Percentiles rank a stretch among this genome's conserved stretches.
These are phyloP conservation scores for Tricladium varicosporioides DNA, from an alignment of 2,329 filamentous ascomycete species.

Conservation along the genomic window DNA sequence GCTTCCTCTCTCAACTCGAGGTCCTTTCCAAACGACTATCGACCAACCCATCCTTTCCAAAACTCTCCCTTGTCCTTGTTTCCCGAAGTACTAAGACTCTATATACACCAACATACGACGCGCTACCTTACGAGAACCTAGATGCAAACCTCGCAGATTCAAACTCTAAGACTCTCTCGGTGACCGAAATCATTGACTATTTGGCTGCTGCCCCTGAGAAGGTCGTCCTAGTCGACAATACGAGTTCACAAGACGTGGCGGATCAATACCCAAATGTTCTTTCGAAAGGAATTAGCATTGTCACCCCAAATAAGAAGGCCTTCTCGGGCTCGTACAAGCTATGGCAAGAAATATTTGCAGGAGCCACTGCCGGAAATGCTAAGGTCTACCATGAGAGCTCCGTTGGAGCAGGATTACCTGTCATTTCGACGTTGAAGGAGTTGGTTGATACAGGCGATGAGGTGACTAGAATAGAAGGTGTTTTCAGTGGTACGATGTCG, in stretches of 20 bases:
- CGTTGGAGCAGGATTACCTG: constrained; percentile 87
- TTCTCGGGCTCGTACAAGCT: constrained; percentile 80
- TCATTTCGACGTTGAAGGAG: constrained; percentile 91
- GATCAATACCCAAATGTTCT: constrained; percentile 80
- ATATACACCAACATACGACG: constrained; percentile 69
- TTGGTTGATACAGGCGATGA: constrained; percentile 92
- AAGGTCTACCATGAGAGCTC: constrained; percentile 95
- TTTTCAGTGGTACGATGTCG: constrained; percentile 96
- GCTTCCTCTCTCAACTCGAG: constrained; percentile 81
- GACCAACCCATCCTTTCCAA: constrained; percentile 40
- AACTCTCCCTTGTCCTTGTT: constrained; percentile 79
- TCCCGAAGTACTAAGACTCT: constrained; percentile 82
- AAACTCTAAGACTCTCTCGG: constrained; percentile 60
- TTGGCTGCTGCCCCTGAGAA: constrained; percentile 75
- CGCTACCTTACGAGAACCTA: constrained; percentile 58
- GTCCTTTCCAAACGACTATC: constrained; percentile 64
- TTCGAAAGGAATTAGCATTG: constrained; percentile 78
- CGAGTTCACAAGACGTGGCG: constrained; percentile 83
- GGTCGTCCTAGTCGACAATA: constrained; percentile 90
- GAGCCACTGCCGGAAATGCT: constrained; percentile 68
- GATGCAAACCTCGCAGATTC: constrained; percentile 64
- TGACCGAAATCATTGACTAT: constrained; percentile 72
- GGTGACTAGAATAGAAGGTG: constrained; percentile 89
- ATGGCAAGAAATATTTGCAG: constrained; percentile 83
- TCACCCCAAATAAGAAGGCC: constrained; percentile 98